These are phyloP conservation scores for Glarea lozoyensis DNA, from an alignment of 495 filamentous ascomycete species.

Conservation along the genomic window DNA sequence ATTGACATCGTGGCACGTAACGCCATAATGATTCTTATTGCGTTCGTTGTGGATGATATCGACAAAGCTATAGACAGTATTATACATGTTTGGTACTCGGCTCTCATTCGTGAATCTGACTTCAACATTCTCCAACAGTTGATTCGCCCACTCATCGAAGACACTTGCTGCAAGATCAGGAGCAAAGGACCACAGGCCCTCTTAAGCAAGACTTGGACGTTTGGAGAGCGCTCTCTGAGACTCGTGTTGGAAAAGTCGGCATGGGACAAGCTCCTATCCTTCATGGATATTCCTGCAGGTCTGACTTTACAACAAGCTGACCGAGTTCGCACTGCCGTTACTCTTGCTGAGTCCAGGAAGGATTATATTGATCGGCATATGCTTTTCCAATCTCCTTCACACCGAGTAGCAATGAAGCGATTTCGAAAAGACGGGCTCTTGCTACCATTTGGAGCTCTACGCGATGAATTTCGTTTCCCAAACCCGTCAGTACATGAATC, in stretches of 20 bases:
- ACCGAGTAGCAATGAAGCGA: constrained; percentile 18
- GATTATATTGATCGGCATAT: constrained; percentile 18
- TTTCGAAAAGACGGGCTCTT: constrained; percentile 28
- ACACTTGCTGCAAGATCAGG: constrained; percentile 12
- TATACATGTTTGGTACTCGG: constrained; percentile 25
- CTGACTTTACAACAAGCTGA: constrained; percentile 9
- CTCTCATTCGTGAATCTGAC: constrained; percentile 9
- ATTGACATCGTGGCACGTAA: constrained; percentile 35
- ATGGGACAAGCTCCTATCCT: constrained; percentile 15
- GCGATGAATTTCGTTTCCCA: constrained; percentile 18
- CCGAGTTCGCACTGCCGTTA: constrained; percentile 16
- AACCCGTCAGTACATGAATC: constrained; percentile 21
- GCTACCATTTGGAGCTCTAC: constrained; percentile 26
- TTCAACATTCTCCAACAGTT: constrained; percentile 9
- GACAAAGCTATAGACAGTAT: constrained; percentile 8
- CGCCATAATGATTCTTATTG: constrained; percentile 33
- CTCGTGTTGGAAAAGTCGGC: constrained; percentile 15
- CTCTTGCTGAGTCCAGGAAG: constrained; percentile 17
- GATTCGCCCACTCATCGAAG: constrained; percentile 13
- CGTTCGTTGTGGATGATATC: constrained; percentile 5
- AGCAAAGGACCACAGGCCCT: constrained; percentile 1
- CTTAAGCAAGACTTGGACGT: constrained; percentile 18
- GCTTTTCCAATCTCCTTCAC: constrained; percentile 7
- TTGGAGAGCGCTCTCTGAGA: constrained; percentile 13
- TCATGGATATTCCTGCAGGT: constrained; percentile 13